Evolutionary conservation across 768 basidiomycete species (phyloP).

Genomic region (Pleurotus citrinopileatus): DNA sequence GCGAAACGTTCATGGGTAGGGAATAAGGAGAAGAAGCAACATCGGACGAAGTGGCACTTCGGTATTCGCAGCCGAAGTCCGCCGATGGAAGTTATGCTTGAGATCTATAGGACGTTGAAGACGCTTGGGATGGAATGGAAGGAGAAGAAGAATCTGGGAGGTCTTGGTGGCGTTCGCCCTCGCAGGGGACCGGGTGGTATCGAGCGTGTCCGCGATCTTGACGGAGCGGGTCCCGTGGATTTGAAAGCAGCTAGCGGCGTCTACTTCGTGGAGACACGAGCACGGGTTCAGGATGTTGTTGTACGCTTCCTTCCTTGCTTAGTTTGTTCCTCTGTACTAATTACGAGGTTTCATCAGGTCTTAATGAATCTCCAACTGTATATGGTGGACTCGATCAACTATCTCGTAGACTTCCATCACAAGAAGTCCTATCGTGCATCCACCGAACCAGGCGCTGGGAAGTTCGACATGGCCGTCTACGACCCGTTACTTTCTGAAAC

Average conservation of each 20-base stretch:
- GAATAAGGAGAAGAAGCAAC: slow-evolving; percentile 59
- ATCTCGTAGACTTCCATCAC: slow-evolving; percentile 97
- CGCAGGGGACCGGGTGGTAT: slow-evolving; percentile 34
- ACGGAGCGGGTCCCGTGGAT: slow-evolving; percentile 58
- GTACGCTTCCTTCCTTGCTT: slow-evolving; percentile 42
- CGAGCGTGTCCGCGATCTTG: slow-evolving; percentile 60
- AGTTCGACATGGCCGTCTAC: slow-evolving; percentile 63
- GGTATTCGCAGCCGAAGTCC: slow-evolving; percentile 93
- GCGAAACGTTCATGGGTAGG: slow-evolving; percentile 44
- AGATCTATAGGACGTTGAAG: slow-evolving; percentile 93
- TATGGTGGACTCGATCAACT: slow-evolving; percentile 93
- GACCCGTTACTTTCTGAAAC: slow-evolving; percentile 47
- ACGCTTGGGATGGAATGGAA: slow-evolving; percentile 97
- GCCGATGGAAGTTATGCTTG: slow-evolving; percentile 99
- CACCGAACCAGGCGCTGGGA: slow-evolving; percentile 61
- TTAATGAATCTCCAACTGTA: slow-evolving; percentile 98
- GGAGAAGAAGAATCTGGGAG: slow-evolving; percentile 78
- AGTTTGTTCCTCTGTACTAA: neutral
- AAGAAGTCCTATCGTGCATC: slow-evolving; percentile 89
- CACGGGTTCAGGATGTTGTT: slow-evolving; percentile 87
- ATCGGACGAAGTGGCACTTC: slow-evolving; percentile 95
- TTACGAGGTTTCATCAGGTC: slow-evolving; percentile 45
- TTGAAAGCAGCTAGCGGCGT: slow-evolving; percentile 70
- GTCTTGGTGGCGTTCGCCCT: slow-evolving; percentile 54
- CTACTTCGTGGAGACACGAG: slow-evolving; percentile 93